These are phyloP conservation scores for Geosmithia putterillii DNA, from an alignment of 2,329 filamentous ascomycete species.

Conservation along the genomic window DNA sequence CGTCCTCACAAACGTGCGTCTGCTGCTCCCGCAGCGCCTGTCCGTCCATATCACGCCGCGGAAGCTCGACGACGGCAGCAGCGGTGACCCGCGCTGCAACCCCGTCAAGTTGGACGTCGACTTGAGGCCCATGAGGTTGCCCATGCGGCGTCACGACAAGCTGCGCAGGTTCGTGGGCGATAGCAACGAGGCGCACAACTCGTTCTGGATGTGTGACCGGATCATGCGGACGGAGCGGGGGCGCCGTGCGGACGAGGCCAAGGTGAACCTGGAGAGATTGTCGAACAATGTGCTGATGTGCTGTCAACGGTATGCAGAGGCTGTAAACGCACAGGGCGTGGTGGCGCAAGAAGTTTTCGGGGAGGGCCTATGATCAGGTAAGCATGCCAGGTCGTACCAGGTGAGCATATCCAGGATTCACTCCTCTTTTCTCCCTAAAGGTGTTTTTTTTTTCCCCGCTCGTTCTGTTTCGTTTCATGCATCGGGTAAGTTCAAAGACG, in stretches of 20 bases:
- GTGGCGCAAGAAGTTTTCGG: too few relatives aligned
- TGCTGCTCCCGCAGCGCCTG: constrained; percentile 21
- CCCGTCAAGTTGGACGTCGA: background rate
- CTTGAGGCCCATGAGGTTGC: background rate
- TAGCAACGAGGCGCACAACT: background rate
- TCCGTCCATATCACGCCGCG: constrained; percentile 16
- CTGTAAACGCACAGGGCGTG: background rate
- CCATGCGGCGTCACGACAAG: background rate
- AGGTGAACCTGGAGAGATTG: background rate
- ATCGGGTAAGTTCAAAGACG: too few relatives aligned
- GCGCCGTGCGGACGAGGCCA: background rate
- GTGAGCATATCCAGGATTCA: too few relatives aligned
- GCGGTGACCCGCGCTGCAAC: background rate
- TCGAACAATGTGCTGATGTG: background rate
- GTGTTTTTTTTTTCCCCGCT: too few relatives aligned
- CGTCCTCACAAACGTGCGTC: constrained; percentile 16
- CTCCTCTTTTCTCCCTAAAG: too few relatives aligned
- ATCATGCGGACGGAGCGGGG: background rate
- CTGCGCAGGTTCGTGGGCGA: background rate
- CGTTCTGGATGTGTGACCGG: background rate
- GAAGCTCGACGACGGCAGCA: background rate
- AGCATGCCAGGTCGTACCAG: too few relatives aligned
- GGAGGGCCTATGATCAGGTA: too few relatives aligned
- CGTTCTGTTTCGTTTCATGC: too few relatives aligned
- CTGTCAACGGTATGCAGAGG: background rate